These are phyloP conservation scores for Botryotinia convoluta DNA, from an alignment of 2,329 filamentous ascomycete species.

Conservation along the genomic window DNA sequence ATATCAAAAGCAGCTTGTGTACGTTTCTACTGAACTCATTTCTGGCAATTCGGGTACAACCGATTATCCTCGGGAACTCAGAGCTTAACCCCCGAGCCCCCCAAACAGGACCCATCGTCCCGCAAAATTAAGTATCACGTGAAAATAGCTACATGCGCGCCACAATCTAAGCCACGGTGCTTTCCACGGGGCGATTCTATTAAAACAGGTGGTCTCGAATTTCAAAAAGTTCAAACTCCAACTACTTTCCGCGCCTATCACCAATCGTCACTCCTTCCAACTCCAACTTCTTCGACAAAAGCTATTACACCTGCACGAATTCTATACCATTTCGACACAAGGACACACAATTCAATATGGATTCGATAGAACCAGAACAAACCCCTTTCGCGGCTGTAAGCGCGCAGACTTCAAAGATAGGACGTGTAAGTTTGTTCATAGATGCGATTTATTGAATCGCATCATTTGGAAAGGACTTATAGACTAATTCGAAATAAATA, in stretches of 20 bases:
- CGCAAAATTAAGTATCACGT: background rate
- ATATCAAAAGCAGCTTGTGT: slow-evolving; percentile 1
- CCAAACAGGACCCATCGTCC: background rate
- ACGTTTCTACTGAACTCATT: background rate
- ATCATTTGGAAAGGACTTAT: background rate
- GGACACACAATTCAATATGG: slow-evolving; percentile 55
- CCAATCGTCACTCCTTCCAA: background rate
- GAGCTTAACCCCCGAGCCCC: background rate
- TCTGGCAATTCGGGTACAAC: background rate
- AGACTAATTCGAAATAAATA: slow-evolving; percentile 41
- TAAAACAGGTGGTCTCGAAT: slow-evolving; percentile 22
- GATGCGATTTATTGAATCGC: background rate
- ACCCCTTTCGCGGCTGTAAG: slow-evolving; percentile 90
- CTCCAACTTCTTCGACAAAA: background rate
- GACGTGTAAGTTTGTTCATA: slow-evolving; percentile 57
- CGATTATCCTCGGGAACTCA: slow-evolving; percentile 11
- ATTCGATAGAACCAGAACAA: slow-evolving; percentile 80
- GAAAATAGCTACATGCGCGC: background rate
- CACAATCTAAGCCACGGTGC: slow-evolving; percentile 9
- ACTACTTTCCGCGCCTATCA: slow-evolving; percentile 7
- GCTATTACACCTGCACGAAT: background rate
- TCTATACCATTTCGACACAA: background rate
- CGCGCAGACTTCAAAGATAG: slow-evolving; percentile 74
- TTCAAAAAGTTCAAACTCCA: background rate
- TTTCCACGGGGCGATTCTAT: background rate